These are phyloP conservation scores for Vitis amurensis DNA, from an alignment of 164 flowering plant genomes.

Conservation along the genomic window DNA sequence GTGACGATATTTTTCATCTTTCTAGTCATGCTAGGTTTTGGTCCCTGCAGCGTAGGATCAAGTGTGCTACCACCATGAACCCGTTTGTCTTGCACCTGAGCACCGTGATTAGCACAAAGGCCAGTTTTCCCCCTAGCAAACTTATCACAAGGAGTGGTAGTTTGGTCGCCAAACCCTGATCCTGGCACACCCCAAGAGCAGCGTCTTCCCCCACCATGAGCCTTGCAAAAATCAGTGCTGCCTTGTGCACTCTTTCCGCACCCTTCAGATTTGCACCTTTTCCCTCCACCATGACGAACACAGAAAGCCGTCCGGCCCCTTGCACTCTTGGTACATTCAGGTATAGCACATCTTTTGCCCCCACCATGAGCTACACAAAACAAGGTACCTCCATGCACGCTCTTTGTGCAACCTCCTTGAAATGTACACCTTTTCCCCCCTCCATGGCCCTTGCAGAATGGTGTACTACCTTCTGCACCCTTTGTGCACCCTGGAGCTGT, in stretches of 20 bases:
- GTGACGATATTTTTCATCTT: conserved; percentile 29
- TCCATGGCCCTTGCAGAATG: conserved; percentile 92
- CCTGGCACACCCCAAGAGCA: conserved; percentile 86
- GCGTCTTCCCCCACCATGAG: conserved; percentile 92
- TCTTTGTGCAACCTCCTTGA: conserved; percentile 82
- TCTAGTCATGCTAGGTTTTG: conserved; percentile 24
- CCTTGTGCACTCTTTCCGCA: conserved; percentile 95
- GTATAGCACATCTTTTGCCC: conserved; percentile 86
- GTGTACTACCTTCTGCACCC: conserved; percentile 95
- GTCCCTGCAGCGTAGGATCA: conserved; percentile 37
- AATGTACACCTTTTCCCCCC: conserved; percentile 91
- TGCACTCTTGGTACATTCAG: conserved; percentile 93
- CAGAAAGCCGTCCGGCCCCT: conserved; percentile 84
- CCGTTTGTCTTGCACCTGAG: conserved; percentile 72
- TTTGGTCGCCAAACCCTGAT: conserved; percentile 48
- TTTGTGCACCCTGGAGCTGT: conserved; percentile 74
- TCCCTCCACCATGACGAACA: conserved; percentile 98
- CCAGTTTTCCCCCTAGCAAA: conserved; percentile 90
- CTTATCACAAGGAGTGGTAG: conserved; percentile 52
- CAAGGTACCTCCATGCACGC: conserved; percentile 88
- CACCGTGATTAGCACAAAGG: conserved; percentile 76
- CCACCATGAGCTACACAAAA: conserved; percentile 96
- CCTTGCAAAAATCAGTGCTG: conserved; percentile 88
- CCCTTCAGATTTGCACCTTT: conserved; percentile 75
- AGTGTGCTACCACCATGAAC: conserved; percentile 89